Evolutionary conservation across 768 basidiomycete genomes (phyloP).

Genomic region (Krasilnikovozyma curviuscula): DNA sequence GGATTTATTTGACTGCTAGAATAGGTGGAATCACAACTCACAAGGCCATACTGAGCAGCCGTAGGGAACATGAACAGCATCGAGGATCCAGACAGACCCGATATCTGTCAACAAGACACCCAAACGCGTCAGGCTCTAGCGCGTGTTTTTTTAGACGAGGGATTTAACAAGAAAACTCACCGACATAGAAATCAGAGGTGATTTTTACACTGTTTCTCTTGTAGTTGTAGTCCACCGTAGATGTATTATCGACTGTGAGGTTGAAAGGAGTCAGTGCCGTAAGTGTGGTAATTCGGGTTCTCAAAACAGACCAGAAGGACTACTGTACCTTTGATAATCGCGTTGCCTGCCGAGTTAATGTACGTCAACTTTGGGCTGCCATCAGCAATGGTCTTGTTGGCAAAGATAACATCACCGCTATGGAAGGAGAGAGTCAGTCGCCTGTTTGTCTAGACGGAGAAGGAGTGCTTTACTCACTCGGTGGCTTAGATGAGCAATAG

Average conservation of each 20-base stretch:
- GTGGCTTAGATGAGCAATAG: too few species aligned
- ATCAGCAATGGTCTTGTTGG: not conserved
- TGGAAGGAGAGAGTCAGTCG: too few species aligned
- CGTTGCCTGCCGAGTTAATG: slow-evolving; percentile 46
- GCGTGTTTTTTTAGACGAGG: too few species aligned
- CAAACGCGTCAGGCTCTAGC: too few species aligned
- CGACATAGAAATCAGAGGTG: slow-evolving; percentile 34
- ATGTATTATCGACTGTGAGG: slow-evolving; percentile 11
- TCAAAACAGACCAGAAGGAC: not conserved
- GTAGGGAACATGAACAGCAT: slow-evolving; percentile 33
- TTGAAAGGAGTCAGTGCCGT: not conserved
- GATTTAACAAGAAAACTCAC: too few species aligned
- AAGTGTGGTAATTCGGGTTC: not conserved
- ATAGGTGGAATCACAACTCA: slow-evolving; percentile 4
- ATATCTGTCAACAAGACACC: too few species aligned
- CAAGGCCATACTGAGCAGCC: slow-evolving; percentile 36
- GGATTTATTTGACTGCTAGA: too few species aligned
- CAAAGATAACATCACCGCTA: too few species aligned
- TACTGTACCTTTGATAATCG: slow-evolving; percentile 39
- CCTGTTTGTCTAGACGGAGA: too few species aligned
- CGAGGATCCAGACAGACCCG: slow-evolving; percentile 45
- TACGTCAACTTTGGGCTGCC: not conserved
- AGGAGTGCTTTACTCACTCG: too few species aligned
- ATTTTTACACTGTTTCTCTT: slow-evolving; percentile 56
- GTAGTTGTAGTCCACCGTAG: slow-evolving; percentile 27